A percentile compares a stretch with the other conserved stretches of the same genome.
These are phyloP conservation scores for Pichia sp. DNA, from an alignment of 1,139 yeast species.

Conservation along the genomic window DNA sequence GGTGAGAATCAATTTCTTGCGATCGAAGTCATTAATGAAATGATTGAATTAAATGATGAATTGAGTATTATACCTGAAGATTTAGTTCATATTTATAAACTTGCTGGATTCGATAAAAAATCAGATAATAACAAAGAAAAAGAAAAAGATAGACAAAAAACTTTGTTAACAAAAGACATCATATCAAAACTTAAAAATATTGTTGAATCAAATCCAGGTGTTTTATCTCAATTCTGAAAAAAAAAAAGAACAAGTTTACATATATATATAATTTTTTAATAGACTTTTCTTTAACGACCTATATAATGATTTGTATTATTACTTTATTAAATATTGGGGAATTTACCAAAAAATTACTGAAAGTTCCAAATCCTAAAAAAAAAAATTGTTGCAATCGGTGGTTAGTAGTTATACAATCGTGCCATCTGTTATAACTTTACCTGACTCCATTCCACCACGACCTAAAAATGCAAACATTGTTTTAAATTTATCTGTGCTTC, in stretches of 20 bases:
- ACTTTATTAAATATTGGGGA: too few species aligned
- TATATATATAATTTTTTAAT: neutral
- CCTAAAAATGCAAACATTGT: conserved; percentile 79
- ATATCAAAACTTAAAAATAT: conserved; percentile 21
- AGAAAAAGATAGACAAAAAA: conserved; percentile 10
- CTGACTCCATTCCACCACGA: conserved; percentile 69
- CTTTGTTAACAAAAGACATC: conserved; percentile 27
- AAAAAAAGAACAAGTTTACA: neutral
- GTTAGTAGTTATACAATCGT: neutral
- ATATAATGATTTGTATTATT: too few species aligned
- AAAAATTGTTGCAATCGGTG: too few species aligned
- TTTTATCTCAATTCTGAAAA: conserved; percentile 7
- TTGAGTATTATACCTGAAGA: conserved; percentile 71
- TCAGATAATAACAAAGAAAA: conserved; percentile 5
- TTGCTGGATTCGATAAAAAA: conserved; percentile 25
- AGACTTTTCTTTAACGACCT: neutral
- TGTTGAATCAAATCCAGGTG: conserved; percentile 14
- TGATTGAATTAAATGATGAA: conserved; percentile 80
- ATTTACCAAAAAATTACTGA: too few species aligned
- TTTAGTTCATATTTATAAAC: conserved; percentile 29
- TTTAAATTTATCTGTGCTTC: conserved; percentile 62
- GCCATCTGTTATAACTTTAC: conserved; percentile 10
- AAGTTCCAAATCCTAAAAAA: too few species aligned
- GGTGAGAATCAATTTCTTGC: conserved; percentile 85
- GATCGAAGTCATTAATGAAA: conserved; percentile 80